Evolutionary conservation across 2,329 filamentous ascomycete genomes (phyloP).

Genomic region (Fusarium sp.): DNA sequence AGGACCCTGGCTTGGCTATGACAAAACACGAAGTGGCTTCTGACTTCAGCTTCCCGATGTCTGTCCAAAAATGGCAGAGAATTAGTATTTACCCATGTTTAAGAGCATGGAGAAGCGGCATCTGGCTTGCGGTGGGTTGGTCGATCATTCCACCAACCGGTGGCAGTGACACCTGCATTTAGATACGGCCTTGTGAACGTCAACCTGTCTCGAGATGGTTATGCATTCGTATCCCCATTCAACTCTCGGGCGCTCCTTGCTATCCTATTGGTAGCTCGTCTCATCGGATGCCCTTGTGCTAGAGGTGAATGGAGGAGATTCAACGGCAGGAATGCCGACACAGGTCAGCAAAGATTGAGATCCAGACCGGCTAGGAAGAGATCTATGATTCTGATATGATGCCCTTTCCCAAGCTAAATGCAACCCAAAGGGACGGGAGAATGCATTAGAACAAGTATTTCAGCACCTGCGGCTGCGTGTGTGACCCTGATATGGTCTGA

Average conservation of each 20-base stretch:
- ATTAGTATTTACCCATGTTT: not conserved
- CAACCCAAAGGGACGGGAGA: constrained; percentile 18
- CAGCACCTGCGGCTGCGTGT: constrained; percentile 12
- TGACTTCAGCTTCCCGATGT: constrained; percentile 18
- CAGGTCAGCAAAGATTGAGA: constrained; percentile 3
- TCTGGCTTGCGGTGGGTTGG: constrained; percentile 18
- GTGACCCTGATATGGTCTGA: constrained; percentile 34
- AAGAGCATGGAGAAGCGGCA: constrained; percentile 12
- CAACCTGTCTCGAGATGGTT: not conserved
- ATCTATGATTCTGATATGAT: constrained; percentile 28
- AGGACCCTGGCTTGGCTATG: constrained; percentile 4
- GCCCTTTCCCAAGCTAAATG: constrained; percentile 4
- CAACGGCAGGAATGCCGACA: not conserved
- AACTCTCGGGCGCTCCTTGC: not conserved
- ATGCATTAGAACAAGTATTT: constrained; percentile 26
- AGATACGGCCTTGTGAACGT: constrained; percentile 4
- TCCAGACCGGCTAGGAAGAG: constrained; percentile 30
- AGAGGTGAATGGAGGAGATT: constrained; percentile 2
- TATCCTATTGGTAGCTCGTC: constrained; percentile 8
- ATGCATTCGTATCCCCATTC: not conserved
- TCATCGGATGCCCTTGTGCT: not conserved
- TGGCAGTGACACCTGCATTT: constrained; percentile 10
- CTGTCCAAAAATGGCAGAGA: constrained; percentile 7
- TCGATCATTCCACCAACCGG: constrained; percentile 3
- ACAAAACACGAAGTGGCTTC: constrained; percentile 14